Conservation (phyloP, 2,329 filamentous ascomycete genomes). For the Domatiomyces globalis region DNA sequence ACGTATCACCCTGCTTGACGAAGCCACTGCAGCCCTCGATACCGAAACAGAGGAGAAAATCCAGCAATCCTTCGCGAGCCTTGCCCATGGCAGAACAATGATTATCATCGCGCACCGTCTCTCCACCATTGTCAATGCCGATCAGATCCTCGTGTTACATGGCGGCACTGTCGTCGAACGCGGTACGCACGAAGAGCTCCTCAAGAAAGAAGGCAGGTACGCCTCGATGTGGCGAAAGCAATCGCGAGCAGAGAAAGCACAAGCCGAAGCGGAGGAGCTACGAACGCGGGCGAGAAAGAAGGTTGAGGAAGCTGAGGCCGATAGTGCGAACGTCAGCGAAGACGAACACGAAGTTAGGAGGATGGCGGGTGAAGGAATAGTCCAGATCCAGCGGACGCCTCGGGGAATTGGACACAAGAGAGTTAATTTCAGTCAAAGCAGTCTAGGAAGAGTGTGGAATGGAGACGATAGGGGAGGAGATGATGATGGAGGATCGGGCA, state of each 20-base stretch:
- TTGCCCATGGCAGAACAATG: constrained; percentile 77
- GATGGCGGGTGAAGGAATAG: neutral
- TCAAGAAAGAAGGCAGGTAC: constrained; percentile 56
- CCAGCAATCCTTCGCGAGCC: constrained; percentile 66
- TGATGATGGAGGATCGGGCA: constrained; percentile 2
- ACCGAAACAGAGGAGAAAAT: constrained; percentile 89
- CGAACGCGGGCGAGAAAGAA: constrained; percentile 31
- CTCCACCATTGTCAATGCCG: constrained; percentile 71
- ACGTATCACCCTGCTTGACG: constrained; percentile 81
- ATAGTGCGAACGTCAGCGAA: constrained; percentile 36
- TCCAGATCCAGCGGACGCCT: constrained; percentile 1
- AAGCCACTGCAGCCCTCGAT: constrained; percentile 82
- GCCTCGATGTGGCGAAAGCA: constrained; percentile 82
- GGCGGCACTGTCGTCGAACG: constrained; percentile 63
- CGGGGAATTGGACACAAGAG: constrained; percentile 12
- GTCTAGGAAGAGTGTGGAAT: constrained; percentile 7
- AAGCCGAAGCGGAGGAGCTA: constrained; percentile 41
- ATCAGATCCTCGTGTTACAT: constrained; percentile 69
- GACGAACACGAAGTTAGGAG: constrained; percentile 24
- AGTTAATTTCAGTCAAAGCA: constrained; percentile 18
- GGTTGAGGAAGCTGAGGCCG: constrained; percentile 26
- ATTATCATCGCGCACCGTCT: constrained; percentile 88
- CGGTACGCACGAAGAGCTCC: constrained; percentile 64
- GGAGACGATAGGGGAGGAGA: neutral
- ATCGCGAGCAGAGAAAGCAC: constrained; percentile 60